phyloP scores from a whole-genome alignment of 768 basidiomycete genomes.

The Russula ochroleuca region DNA sequence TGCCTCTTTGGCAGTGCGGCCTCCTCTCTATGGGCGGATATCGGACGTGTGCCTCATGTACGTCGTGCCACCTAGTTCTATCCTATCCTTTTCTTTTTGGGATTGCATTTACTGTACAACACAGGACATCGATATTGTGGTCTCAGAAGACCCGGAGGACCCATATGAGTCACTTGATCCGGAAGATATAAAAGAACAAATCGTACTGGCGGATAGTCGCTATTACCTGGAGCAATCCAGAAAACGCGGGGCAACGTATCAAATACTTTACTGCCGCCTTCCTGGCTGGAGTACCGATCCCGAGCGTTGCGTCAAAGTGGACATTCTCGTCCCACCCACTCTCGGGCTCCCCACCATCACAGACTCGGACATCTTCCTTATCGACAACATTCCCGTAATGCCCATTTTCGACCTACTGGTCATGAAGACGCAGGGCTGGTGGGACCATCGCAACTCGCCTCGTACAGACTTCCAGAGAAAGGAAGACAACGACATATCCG shows the following conservation, averaged over 20 bases:
- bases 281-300: background rate
- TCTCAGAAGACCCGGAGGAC: background rate
- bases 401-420: slow-evolving; percentile 16
- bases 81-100: background rate
- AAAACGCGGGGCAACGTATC: background rate
- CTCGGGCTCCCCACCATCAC: background rate
- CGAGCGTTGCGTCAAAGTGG: slow-evolving; percentile 6
- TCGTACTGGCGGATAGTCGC: background rate
- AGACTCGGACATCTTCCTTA: rapidly evolving
- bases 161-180: background rate
- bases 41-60: slow-evolving; percentile 10
- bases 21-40: slow-evolving; percentile 10
- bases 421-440: slow-evolving; percentile 18
- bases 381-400: slow-evolving; percentile 13
- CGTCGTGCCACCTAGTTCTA: background rate
- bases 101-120: background rate
- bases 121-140: background rate
- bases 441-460: background rate
- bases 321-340: slow-evolving; percentile 15
- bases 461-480: slow-evolving; percentile 3
- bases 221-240: slow-evolving; percentile 12
- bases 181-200: slow-evolving; percentile 1
- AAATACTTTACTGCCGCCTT: slow-evolving; percentile 9
- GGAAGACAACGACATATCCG: background rate
- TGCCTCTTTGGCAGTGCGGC: slow-evolving; percentile 23